Percentiles rank a stretch among this genome's conserved stretches.
These are phyloP conservation scores for Capsella rubella DNA, from an alignment of 441 rosid species.

Conservation along the genomic window DNA sequence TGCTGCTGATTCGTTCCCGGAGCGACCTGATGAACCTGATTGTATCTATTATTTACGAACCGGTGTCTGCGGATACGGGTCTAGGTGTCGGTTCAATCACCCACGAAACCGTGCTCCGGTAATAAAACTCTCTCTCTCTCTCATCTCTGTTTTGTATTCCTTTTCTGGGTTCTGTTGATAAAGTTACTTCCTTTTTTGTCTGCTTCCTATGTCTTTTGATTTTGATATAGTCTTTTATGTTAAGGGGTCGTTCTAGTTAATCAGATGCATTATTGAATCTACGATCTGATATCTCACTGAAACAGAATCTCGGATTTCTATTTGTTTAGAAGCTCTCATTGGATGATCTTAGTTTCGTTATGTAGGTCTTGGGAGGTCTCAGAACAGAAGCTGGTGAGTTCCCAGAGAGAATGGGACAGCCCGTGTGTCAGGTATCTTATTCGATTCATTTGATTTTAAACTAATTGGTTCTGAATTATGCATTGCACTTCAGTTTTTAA, in stretches of 20 bases:
- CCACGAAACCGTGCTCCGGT: constrained; percentile 82
- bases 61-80: constrained; percentile 80
- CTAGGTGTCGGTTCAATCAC: constrained; percentile 94
- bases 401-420: constrained; percentile 87
- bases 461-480: neutral
- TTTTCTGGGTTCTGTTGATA: constrained; percentile 27
- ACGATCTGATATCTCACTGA: constrained; percentile 21
- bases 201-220: constrained; percentile 21
- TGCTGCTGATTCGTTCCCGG: constrained; percentile 71
- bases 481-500: constrained; percentile 28
- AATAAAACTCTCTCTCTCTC: constrained; percentile 35
- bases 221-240: constrained; percentile 13
- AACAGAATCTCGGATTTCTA: constrained; percentile 4
- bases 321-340: constrained; percentile 31
- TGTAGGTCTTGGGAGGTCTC: constrained; percentile 65
- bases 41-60: constrained; percentile 79
- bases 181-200: constrained; percentile 39
- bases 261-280: constrained; percentile 34
- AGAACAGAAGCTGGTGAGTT: constrained; percentile 65
- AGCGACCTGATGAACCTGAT: constrained; percentile 68
- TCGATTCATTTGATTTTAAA: neutral
- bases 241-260: constrained; percentile 17
- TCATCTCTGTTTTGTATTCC: constrained; percentile 26
- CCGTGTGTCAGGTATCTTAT: constrained; percentile 77
- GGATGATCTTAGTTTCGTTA: constrained; percentile 38